Evolutionary conservation across 2,329 filamentous ascomycete genomes (phyloP).

Genomic region (Fusarium verticillioides): DNA sequence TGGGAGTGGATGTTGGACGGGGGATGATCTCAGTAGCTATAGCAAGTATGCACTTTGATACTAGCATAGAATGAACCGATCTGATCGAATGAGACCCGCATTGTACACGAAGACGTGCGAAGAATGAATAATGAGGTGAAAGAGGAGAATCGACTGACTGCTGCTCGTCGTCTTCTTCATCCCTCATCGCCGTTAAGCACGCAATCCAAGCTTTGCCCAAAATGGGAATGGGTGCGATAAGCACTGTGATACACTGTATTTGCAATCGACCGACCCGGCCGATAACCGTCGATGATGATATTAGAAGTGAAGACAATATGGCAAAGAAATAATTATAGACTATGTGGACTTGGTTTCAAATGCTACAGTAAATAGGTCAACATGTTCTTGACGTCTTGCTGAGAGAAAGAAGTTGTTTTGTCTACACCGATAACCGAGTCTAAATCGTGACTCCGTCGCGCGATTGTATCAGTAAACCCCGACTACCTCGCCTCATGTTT

Average conservation of each 20-base stretch:
- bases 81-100: constrained; percentile 34
- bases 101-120: constrained; percentile 11
- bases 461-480: not conserved
- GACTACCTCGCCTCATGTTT: not conserved
- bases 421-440: constrained; percentile 25
- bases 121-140: constrained; percentile 31
- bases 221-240: not conserved
- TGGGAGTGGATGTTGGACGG: not conserved
- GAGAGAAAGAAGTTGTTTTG: not conserved
- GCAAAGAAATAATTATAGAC: not conserved
- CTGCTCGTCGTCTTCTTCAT: constrained; percentile 19
- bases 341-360: not conserved
- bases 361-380: too few species aligned
- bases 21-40: not conserved
- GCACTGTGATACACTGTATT: constrained; percentile 22
- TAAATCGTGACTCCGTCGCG: not conserved
- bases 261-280: constrained; percentile 32
- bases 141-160: constrained; percentile 23
- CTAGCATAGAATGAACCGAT: constrained; percentile 33
- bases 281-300: not conserved
- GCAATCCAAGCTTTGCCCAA: constrained; percentile 33
- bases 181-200: constrained; percentile 24
- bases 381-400: not conserved
- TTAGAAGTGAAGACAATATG: not conserved
- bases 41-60: constrained; percentile 15